Evolutionary conservation across 1,139 yeast genomes (phyloP).

Genomic region (Sugiyamaella castrensis): DNA sequence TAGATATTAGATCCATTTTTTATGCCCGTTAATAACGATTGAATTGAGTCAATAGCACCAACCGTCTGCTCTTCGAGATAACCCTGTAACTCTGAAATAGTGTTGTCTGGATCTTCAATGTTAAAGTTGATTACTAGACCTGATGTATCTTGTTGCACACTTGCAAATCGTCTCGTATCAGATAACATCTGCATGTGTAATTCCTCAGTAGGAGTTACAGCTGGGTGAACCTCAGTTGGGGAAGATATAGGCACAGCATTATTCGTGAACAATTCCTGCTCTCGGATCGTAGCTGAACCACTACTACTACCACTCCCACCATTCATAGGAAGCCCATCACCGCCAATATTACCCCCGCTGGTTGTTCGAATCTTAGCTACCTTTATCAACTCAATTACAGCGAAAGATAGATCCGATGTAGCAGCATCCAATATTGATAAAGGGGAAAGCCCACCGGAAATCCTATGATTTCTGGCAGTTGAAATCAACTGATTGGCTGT

Average conservation of each 20-base stretch:
- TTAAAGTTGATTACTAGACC: constrained; percentile 51
- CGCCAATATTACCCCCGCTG: constrained; percentile 1
- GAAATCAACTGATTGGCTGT: constrained; percentile 76
- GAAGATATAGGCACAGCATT: not conserved
- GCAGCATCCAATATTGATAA: constrained; percentile 73
- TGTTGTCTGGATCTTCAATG: constrained; percentile 78
- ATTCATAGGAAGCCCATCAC: not conserved
- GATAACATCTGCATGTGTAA: constrained; percentile 6
- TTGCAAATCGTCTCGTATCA: constrained; percentile 6
- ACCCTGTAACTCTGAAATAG: constrained; percentile 75
- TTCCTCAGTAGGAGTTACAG: constrained; percentile 17
- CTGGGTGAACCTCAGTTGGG: constrained; percentile 13
- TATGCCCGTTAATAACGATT: constrained; percentile 56
- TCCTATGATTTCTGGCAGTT: constrained; percentile 71
- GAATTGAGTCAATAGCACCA: constrained; percentile 86
- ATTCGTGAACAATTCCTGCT: no score
- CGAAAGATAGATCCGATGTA: constrained; percentile 67
- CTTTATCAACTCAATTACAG: constrained; percentile 67
- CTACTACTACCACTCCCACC: no score
- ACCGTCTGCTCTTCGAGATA: constrained; percentile 94
- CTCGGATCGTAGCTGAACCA: no score
- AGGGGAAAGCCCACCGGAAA: constrained; percentile 65
- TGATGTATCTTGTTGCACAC: not conserved
- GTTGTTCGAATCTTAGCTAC: constrained; percentile 42
- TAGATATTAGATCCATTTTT: constrained; percentile 64